Conservation (phyloP, 257 asterid species). For the Schizonepeta tenuifolia region DNA sequence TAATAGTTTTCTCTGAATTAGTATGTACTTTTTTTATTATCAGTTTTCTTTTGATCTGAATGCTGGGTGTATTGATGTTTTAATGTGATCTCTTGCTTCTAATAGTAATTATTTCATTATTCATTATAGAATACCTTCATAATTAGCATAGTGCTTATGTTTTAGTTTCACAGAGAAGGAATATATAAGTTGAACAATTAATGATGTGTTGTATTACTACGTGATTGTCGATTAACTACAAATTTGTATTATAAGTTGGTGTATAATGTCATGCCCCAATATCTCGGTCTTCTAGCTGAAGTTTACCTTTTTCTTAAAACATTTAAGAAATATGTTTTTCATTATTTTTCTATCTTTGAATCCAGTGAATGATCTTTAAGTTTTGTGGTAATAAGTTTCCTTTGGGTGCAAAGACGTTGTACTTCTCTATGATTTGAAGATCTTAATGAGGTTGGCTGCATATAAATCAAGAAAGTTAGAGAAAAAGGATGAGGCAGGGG, state of each 20-base stretch:
- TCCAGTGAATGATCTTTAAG: background rate
- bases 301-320: background rate
- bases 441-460: constrained; percentile 20
- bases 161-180: constrained; percentile 7
- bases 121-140: background rate
- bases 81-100: background rate
- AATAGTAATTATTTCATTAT: background rate
- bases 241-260: constrained; percentile 1
- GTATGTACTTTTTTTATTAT: constrained; percentile 9
- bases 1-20: constrained; percentile 21
- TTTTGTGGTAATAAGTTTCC: constrained; percentile 4
- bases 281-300: constrained; percentile 22
- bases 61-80: constrained; percentile 7
- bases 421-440: constrained; percentile 16
- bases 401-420: constrained; percentile 5
- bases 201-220: background rate
- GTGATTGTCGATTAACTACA: constrained; percentile 1
- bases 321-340: background rate
- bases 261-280: constrained; percentile 3
- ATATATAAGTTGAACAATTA: constrained; percentile 17
- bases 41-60: constrained; percentile 27
- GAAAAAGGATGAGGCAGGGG: background rate
- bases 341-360: background rate
- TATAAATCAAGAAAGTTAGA: background rate
- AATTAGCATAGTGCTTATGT: background rate